Base-by-base conservation (phyloP, 306 rosid genomes). In the Argentina anserina region DNA sequence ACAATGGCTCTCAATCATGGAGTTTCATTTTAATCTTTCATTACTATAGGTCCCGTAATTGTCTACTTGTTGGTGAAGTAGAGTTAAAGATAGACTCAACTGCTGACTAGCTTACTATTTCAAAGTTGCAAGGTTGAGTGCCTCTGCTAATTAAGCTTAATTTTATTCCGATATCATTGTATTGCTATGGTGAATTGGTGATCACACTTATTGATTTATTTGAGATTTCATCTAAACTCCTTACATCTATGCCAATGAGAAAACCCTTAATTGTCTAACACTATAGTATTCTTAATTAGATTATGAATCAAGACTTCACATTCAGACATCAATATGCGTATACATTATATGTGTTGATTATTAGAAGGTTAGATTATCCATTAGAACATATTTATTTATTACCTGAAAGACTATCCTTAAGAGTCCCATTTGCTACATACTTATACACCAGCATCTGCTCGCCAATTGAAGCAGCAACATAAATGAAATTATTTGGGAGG, bases 401-500 rank as follows among this genome's bases (percentile, higher is more conserved):
- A 92, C 97, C 97, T 78, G 92, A 77, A 39, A 92, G 88, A 71
- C 79, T 82, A 34, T 88, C 94, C 88, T 82, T 76, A 36, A 92
- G 26, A 73, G 81, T 84, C 31, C 97, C 96, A 75, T 92, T 90
- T 72, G 96, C 83, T 75, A 86, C 71, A 71, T 86, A 86, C 75
- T 84, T 90, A 61, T 88, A 88, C 72, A 88, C 90, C 72, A 88
- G 71, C 87, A 88, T 88, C 62, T 88, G 93, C 85, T 86, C 93
- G n/a, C 81, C 87, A n/a, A n/a, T n/a, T n/a, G n/a, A n/a, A n/a
- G n/a, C n/a, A n/a, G n/a, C n/a, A n/a, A n/a, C n/a, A n/a, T n/a
- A n/a, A n/a, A n/a, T n/a, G n/a, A n/a, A n/a, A n/a, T n/a, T n/a
- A n/a, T n/a, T n/a, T n/a, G n/a, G n/a, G n/a, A n/a, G n/a, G n/a